Base-by-base conservation (phyloP, 2,329 filamentous ascomycete genomes). In the Pseudophaeomoniella oleicola region DNA sequence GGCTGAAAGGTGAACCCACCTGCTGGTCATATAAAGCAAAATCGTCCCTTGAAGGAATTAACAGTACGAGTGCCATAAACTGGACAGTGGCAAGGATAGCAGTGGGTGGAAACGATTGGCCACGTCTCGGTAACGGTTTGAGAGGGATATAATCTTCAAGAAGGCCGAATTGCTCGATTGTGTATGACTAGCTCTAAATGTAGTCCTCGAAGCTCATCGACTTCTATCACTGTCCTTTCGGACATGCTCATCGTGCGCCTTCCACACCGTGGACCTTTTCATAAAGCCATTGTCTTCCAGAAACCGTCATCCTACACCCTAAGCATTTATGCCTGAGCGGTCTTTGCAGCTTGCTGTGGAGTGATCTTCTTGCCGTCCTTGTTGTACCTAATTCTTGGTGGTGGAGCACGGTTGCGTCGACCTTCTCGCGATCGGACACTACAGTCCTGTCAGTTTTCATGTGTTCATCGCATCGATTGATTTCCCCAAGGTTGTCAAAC, bases 291-390 rank as follows among this genome's bases (percentile, higher is more conserved):
- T n/a, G 9, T 9, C n/a, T 6, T n/a, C 22, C 6, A n/a, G n/a
- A 6, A 6, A 27, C 22, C 9, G 9, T 27, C 6, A 27, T 6
- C 22, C 22, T 9, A 9, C 22, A 6, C n/a, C n/a, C 32, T 30
- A 38, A 31, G 22, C 16, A 35, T 38, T 47, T 42, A 48, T 30
- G 44, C 47, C 44, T 53, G 47, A 32, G 65, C 56, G 55, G 71
- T 69, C 71, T 83, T 84, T 58, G 74, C 72, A 52, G 72, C 71
- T 69, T 85, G 78, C 61, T 81, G 81, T 52, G 88, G 86, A 65
- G 79, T 81, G 64, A 98, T 79, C 82, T 98, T 98, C 86, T 98
- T 98, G 75, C 87, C 88, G 63, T 98, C 90, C 81, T 96, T 94
- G 83, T 98, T 98, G 85, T 93, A 98, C 59, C 90, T 77, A 59